Evolutionary conservation across 306 rosid species (phyloP).

Genomic region (Mimosa pudica): DNA sequence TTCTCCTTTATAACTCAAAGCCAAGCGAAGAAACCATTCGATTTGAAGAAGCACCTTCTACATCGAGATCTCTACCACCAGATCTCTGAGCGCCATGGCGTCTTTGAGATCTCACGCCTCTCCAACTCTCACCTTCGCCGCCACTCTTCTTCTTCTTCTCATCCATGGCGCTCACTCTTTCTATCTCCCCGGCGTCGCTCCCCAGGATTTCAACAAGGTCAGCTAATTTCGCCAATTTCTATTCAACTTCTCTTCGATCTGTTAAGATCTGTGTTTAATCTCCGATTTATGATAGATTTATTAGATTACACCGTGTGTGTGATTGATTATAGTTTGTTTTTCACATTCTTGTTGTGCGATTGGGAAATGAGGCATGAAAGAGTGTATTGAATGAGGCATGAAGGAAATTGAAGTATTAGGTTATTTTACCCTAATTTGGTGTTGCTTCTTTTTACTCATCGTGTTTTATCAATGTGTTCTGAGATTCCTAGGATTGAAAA

Average conservation of each 20-base stretch:
- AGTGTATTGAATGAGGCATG: not conserved
- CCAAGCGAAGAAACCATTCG: not conserved
- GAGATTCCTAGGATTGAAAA: not conserved
- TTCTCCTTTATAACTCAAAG: conserved; percentile 10
- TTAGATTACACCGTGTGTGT: not conserved
- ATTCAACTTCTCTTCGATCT: conserved; percentile 1
- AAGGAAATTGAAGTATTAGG: too few relatives aligned
- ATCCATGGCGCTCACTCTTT: conserved; percentile 64
- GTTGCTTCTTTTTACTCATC: not conserved
- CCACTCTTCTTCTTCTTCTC: conserved; percentile 52
- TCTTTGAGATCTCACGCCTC: conserved; percentile 55
- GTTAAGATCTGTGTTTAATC: conserved; percentile 46
- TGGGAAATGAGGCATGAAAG: not conserved
- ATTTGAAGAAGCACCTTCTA: conserved; percentile 7
- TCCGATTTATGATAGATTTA: conserved; percentile 48
- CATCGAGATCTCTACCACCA: conserved; percentile 23
- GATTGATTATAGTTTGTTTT: not conserved
- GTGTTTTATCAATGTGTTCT: not conserved
- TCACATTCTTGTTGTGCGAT: too few relatives aligned
- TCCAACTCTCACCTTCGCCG: conserved; percentile 36
- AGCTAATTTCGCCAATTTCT: conserved; percentile 3
- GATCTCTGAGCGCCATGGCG: conserved; percentile 76
- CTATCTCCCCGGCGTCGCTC: conserved; percentile 99
- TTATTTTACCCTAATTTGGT: not conserved
- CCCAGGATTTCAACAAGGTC: conserved; percentile 87